These are phyloP conservation scores for Cladosporium sphaerospermum DNA, from an alignment of 2,329 filamentous ascomycete species.

Conservation along the genomic window DNA sequence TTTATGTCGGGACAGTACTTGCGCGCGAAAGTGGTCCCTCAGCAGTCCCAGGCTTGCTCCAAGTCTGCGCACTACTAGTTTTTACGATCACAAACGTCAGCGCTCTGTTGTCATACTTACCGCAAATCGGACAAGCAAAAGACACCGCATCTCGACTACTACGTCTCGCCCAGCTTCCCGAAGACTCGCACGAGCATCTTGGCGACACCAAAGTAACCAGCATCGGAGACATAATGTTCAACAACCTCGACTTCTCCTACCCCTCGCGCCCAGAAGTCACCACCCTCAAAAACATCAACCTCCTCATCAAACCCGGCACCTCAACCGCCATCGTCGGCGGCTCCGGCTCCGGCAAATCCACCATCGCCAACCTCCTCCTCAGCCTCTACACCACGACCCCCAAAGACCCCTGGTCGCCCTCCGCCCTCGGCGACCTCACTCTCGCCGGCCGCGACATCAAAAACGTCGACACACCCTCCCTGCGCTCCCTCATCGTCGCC, in stretches of 20 bases:
- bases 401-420: slow-evolving; percentile 37
- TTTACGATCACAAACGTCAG: slow-evolving; percentile 72
- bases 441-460: slow-evolving; percentile 54
- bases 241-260: slow-evolving; percentile 65
- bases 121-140: slow-evolving; percentile 70
- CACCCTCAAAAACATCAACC: slow-evolving; percentile 59
- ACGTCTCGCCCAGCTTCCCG: slow-evolving; percentile 57
- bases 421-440: slow-evolving; percentile 42
- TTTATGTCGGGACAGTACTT: slow-evolving; percentile 72
- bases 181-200: slow-evolving; percentile 52
- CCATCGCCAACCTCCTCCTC: slow-evolving; percentile 67
- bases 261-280: slow-evolving; percentile 47
- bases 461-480: slow-evolving; percentile 52
- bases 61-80: slow-evolving; percentile 76
- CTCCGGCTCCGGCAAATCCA: slow-evolving; percentile 90
- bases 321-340: slow-evolving; percentile 74
- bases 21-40: slow-evolving; percentile 43
- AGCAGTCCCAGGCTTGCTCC: slow-evolving; percentile 56
- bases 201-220: slow-evolving; percentile 41
- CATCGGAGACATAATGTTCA: slow-evolving; percentile 53
- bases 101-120: slow-evolving; percentile 65
- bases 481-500: slow-evolving; percentile 59
- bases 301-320: slow-evolving; percentile 57
- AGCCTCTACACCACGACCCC: slow-evolving; percentile 68
- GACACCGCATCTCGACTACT: slow-evolving; percentile 69